Conservation (phyloP, 2,329 filamentous ascomycete genomes). For the Neodidymelliopsis sp. region DNA sequence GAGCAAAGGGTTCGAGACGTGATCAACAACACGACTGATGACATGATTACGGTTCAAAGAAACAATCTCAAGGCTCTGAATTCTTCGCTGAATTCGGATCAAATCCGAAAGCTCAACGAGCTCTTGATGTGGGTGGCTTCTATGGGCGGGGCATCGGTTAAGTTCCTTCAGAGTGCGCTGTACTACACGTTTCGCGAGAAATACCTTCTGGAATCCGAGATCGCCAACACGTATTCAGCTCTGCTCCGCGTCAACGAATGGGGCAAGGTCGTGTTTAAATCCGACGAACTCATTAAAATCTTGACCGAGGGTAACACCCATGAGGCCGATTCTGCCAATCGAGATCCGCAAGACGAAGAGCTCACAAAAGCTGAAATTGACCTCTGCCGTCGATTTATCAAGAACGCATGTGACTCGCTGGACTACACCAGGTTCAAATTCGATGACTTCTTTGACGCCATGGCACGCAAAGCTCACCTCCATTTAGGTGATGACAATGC, state of each 20-base stretch:
- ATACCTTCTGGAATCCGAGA: slow-evolving; percentile 7
- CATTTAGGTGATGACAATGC: slow-evolving; percentile 1
- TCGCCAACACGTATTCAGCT: slow-evolving; percentile 8
- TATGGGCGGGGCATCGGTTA: background rate
- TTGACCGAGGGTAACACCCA: background rate
- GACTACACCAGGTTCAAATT: slow-evolving; percentile 22
- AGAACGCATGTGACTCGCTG: slow-evolving; percentile 4
- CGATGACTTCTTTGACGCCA: slow-evolving; percentile 18
- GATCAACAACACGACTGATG: slow-evolving; percentile 17
- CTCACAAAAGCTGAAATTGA: slow-evolving; percentile 11
- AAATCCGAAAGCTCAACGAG: slow-evolving; percentile 18
- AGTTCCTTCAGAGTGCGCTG: slow-evolving; percentile 22
- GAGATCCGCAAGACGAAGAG: background rate
- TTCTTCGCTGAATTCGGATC: slow-evolving; percentile 10
- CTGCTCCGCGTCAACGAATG: slow-evolving; percentile 14
- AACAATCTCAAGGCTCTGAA: slow-evolving; percentile 2
- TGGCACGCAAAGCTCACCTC: slow-evolving; percentile 16
- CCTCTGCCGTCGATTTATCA: slow-evolving; percentile 17
- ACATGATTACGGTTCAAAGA: slow-evolving; percentile 7
- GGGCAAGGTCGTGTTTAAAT: slow-evolving; percentile 9
- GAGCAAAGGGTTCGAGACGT: slow-evolving; percentile 20
- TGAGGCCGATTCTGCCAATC: background rate
- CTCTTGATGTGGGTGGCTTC: slow-evolving; percentile 25
- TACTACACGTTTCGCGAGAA: slow-evolving; percentile 15
- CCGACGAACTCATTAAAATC: slow-evolving; percentile 6